A percentile compares a stretch with the other conserved stretches of the same genome.
Evolutionary conservation across 768 basidiomycete genomes (phyloP).

Genomic region (Amanita rubescens): DNA sequence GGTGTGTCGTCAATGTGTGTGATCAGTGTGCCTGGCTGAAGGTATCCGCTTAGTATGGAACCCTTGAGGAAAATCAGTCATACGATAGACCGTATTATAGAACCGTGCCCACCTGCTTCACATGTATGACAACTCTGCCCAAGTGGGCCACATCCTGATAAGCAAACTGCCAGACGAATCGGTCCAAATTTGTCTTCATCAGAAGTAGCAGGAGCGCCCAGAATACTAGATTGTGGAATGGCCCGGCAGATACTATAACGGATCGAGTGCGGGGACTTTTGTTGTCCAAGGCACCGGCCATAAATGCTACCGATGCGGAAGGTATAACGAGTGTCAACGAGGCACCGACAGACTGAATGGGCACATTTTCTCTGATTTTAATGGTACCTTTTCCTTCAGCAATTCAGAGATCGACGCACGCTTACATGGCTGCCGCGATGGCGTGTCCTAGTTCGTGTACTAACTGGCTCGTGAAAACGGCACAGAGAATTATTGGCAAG

Average conservation of each 20-base stretch:
- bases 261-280: slow-evolving; percentile 37
- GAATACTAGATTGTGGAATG: slow-evolving; percentile 69
- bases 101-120: slow-evolving; percentile 42
- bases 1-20: slow-evolving; percentile 57
- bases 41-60: slow-evolving; percentile 53
- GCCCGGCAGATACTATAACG: slow-evolving; percentile 66
- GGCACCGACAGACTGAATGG: slow-evolving; percentile 52
- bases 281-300: slow-evolving; percentile 31
- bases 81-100: not conserved
- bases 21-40: slow-evolving; percentile 52
- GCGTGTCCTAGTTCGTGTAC: slow-evolving; percentile 81
- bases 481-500: slow-evolving; percentile 54
- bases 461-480: slow-evolving; percentile 58
- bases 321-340: slow-evolving; percentile 61
- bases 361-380: slow-evolving; percentile 49
- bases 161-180: slow-evolving; percentile 26
- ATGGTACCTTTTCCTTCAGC: not conserved
- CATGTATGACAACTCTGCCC: slow-evolving; percentile 49
- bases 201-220: slow-evolving; percentile 39
- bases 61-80: slow-evolving; percentile 27
- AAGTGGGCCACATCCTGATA: slow-evolving; percentile 46
- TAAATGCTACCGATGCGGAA: slow-evolving; percentile 66
- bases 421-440: slow-evolving; percentile 67
- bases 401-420: slow-evolving; percentile 3
- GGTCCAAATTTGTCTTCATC: slow-evolving; percentile 25